Evolutionary conservation across 805 yeast genomes (phyloP), one percentile per base, ranked within the genome.

Genomic region (Nakazawaea ernobii): DNA sequence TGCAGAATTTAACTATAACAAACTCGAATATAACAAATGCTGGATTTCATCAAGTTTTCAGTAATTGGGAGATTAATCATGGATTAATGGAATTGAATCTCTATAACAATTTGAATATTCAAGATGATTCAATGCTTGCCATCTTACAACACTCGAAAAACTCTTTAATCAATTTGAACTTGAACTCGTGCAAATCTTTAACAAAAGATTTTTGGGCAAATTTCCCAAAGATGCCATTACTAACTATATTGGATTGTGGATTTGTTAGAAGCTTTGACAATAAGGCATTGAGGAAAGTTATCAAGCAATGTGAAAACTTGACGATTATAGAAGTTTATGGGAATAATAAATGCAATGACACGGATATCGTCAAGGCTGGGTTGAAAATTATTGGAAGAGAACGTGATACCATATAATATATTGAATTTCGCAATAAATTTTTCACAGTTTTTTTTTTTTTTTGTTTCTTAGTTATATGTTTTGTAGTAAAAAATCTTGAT

Each of bases 221-320:
- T 42, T 53, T 74, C 3, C 73, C 67, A 43, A 50, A 60, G 11
- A 69, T 80, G 39, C 86, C 90, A 1, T 73, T 82, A 28, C 65
- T 92, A 38, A 79, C 88, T 0, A 74, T 79, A 32, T 55, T 87
- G 14, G 94, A 92, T 61, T 59, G 82, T 11, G 95, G 97, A 0
- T 92, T 92, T 64, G 86, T 89, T 2, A 70, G 95, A 35, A 70
- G 80, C 17, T 75, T 88, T 10, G 89, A 89, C 59, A 88, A 92
- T 62, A 74, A 71, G 15, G 74, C 80, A 0, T 61, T 91, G n/a
- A 77, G 75, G 26, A 57, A 74, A 28, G 55, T 89, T 17, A 74
- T 85, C 2, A 65, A 73, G 27, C 71, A 75, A 9, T 86, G 94
- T 52, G 75, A 81, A 0, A 77, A 77, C 41, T 64, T 92, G 48